These are phyloP conservation scores for Cladorrhinum samala DNA, from an alignment of 495 filamentous ascomycete genomes.

Conservation along the genomic window DNA sequence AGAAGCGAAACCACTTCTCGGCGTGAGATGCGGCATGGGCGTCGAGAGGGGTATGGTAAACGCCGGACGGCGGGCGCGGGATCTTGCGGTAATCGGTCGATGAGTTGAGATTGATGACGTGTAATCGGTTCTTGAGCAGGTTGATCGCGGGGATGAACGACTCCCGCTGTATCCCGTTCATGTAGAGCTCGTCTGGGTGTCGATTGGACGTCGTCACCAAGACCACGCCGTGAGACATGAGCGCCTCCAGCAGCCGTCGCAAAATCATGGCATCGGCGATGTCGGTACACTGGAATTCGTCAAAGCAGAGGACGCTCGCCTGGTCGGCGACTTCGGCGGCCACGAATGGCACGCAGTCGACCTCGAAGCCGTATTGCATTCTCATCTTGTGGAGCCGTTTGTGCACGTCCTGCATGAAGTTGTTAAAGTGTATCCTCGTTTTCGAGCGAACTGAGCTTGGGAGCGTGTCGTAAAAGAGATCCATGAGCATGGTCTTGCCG, in stretches of 20 bases:
- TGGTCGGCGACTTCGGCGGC: slow-evolving; percentile 85
- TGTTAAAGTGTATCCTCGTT: slow-evolving; percentile 97
- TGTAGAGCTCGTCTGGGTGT: slow-evolving; percentile 92
- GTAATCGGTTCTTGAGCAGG: slow-evolving; percentile 72
- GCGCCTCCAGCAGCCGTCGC: slow-evolving; percentile 73
- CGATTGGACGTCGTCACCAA: slow-evolving; percentile 96
- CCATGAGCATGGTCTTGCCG: slow-evolving; percentile 99
- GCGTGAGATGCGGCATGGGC: slow-evolving; percentile 70
- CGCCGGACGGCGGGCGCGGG: slow-evolving; percentile 83
- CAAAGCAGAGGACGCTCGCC: slow-evolving; percentile 86
- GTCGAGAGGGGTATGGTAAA: slow-evolving; percentile 81
- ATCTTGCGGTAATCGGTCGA: slow-evolving; percentile 97
- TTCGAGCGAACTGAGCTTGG: slow-evolving; percentile 74
- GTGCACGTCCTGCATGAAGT: slow-evolving; percentile 99
- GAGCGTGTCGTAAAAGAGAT: slow-evolving; percentile 93
- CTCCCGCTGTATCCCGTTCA: slow-evolving; percentile 93
- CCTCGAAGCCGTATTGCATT: slow-evolving; percentile 79
- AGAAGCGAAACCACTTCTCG: slow-evolving; percentile 89
- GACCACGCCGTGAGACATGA: slow-evolving; percentile 96
- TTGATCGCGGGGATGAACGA: slow-evolving; percentile 95
- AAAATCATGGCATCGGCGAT: slow-evolving; percentile 99
- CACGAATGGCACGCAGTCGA: slow-evolving; percentile 88
- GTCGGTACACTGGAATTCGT: slow-evolving; percentile 98
- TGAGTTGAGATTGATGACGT: slow-evolving; percentile 90
- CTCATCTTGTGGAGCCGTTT: slow-evolving; percentile 85